Evolutionary conservation across 2,329 filamentous ascomycete species (phyloP), one percentile per base, ranked within the genome.

Genomic region (Hypoxylon sp.): DNA sequence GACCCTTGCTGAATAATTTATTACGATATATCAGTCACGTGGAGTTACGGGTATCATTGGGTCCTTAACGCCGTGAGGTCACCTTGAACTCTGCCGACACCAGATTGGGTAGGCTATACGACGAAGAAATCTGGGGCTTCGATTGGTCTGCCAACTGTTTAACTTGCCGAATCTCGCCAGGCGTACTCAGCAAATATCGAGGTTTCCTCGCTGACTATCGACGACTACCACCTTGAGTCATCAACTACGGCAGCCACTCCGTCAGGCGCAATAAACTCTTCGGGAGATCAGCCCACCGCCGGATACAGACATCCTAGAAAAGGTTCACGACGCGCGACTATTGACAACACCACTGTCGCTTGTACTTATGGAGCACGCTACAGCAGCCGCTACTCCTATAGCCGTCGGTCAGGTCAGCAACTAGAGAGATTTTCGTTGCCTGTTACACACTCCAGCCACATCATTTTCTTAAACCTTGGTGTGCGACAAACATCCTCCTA

Each of bases 21-120:
- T 68, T 68, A 67, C 66, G 55, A 68, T 61, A 65, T 40, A 65
- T 49, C 51, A 14, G 45, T 69, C 67, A 69, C 67, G 67, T 69
- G 67, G 67, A 64, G 40, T 18, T 28, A 50, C 67, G 58, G 65
- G 49, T 66, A 64, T 69, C 60, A 67, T 61, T 64, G 64, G 60
- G 65, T 61, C 60, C 52, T 30, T 50, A 53, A 51, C 46, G 46
- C 57, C 53, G 67, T 64, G 63, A 69, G 60, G 54, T 68, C 67
- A 67, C 64, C 36, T 67, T 53, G 51, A 67, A 65, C 62, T 64
- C 53, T 62, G 57, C 66, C 63, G 66, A 65, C 52, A 49, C 40
- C 62, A 66, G 52, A 55, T 63, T 64, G 53, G 65, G 61, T 52
- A 60, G 62, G 30, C 58, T 65, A 59, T 65, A 65, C 65, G 59